Conservation (phyloP, 768 basidiomycete genomes). For the Auriscalpium orientale region DNA sequence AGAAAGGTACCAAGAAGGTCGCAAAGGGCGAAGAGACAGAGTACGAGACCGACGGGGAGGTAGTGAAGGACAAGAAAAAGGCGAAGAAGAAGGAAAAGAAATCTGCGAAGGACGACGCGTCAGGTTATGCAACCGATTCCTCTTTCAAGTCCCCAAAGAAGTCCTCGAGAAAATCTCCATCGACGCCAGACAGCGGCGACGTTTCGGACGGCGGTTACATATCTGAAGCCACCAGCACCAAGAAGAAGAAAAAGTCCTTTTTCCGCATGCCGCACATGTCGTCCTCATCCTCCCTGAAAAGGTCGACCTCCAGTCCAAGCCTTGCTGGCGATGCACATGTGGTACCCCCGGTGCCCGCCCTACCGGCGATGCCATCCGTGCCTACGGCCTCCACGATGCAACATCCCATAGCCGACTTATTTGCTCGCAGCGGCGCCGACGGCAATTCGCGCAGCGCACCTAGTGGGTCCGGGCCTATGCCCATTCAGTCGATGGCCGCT, state of each 20-base stretch:
- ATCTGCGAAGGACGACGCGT: slow-evolving; percentile 7
- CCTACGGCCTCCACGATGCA: slow-evolving; percentile 5
- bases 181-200: slow-evolving; percentile 10
- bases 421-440: slow-evolving; percentile 1
- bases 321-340: not conserved
- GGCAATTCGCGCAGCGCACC: not conserved
- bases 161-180: slow-evolving; percentile 12
- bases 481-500: not conserved
- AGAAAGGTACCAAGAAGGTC: slow-evolving; percentile 16
- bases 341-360: not conserved
- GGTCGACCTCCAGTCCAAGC: not conserved
- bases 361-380: slow-evolving; percentile 5
- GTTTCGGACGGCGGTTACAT: slow-evolving; percentile 26
- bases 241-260: slow-evolving; percentile 24
- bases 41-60: slow-evolving; percentile 26
- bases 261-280: slow-evolving; percentile 11
- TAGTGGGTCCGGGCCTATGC: not conserved
- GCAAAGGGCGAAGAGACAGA: slow-evolving; percentile 17
- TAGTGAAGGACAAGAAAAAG: slow-evolving; percentile 14
- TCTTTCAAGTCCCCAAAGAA: slow-evolving; percentile 1
- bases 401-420: slow-evolving; percentile 2
- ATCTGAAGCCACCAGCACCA: slow-evolving; percentile 21
- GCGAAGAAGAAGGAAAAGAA: slow-evolving; percentile 13
- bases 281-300: not conserved
- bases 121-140: not conserved